Conservation (phyloP, 306 rosid genomes). For the Fragaria ananassa region DNA sequence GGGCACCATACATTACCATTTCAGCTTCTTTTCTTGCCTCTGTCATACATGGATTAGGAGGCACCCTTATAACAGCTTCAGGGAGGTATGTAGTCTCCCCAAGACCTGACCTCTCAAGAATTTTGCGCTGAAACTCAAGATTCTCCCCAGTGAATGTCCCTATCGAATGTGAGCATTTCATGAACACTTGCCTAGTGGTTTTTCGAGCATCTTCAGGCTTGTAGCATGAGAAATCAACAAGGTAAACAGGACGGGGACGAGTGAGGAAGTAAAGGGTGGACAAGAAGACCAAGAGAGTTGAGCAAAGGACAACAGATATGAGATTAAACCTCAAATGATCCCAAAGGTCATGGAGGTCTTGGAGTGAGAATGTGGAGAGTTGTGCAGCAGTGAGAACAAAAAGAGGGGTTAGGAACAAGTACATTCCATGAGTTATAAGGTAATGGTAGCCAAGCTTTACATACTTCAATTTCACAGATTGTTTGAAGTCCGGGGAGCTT, state of each 20-base stretch:
- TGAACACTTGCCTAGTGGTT: slow-evolving; percentile 53
- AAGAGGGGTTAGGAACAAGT: slow-evolving; percentile 41
- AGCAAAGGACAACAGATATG: slow-evolving; percentile 38
- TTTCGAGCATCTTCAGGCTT: slow-evolving; percentile 53
- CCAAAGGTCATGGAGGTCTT: slow-evolving; percentile 48
- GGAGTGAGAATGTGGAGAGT: slow-evolving; percentile 42
- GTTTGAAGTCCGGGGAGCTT: slow-evolving; percentile 55
- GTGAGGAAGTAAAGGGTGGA: slow-evolving; percentile 47
- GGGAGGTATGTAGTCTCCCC: slow-evolving; percentile 63
- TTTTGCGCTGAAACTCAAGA: slow-evolving; percentile 48
- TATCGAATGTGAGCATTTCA: slow-evolving; percentile 32
- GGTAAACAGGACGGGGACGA: slow-evolving; percentile 45
- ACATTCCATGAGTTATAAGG: slow-evolving; percentile 59
- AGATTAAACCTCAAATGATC: slow-evolving; percentile 46
- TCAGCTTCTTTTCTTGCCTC: slow-evolving; percentile 64
- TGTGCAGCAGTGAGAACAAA: slow-evolving; percentile 32
- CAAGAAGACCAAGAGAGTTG: slow-evolving; percentile 45
- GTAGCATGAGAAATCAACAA: slow-evolving; percentile 60
- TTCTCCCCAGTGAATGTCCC: slow-evolving; percentile 47
- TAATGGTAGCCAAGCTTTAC: slow-evolving; percentile 60
- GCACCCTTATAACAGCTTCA: slow-evolving; percentile 49
- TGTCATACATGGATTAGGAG: slow-evolving; percentile 53
- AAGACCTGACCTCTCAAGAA: slow-evolving; percentile 61
- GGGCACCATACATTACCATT: slow-evolving; percentile 58
- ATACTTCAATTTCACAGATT: slow-evolving; percentile 53